Percentiles rank a stretch among this genome's conserved stretches.
phyloP scores from a whole-genome alignment of 768 basidiomycete species.

The Inosperma sp. region DNA sequence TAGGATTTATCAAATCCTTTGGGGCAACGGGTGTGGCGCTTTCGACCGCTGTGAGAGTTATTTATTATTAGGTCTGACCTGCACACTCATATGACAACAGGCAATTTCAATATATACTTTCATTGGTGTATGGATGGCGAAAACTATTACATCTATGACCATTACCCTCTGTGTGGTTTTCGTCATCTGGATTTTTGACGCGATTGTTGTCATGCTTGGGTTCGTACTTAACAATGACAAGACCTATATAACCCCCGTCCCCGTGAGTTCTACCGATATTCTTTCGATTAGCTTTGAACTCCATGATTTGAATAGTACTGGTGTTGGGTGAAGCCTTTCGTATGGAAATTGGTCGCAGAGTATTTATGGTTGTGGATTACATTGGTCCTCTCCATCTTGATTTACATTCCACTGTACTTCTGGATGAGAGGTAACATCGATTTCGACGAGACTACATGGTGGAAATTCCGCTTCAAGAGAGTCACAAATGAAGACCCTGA shows the following conservation, averaged over 20 bases:
- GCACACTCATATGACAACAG: neutral
- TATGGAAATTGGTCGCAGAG: constrained; percentile 19
- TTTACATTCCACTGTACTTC: constrained; percentile 27
- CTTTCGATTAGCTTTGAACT: neutral
- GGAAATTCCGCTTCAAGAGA: constrained; percentile 1
- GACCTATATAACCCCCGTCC: neutral
- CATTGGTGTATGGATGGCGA: constrained; percentile 5
- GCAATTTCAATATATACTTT: constrained; percentile 11
- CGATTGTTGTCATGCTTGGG: neutral
- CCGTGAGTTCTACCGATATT: neutral
- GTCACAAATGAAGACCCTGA: too few species aligned
- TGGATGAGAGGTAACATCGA: constrained; percentile 22
- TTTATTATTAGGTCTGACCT: neutral
- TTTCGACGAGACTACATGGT: constrained; percentile 6
- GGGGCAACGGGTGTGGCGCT: neutral
- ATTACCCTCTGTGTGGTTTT: neutral
- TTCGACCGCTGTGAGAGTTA: neutral
- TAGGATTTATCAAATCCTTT: neutral
- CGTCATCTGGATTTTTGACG: neutral
- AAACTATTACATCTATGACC: neutral
- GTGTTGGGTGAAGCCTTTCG: constrained; percentile 26
- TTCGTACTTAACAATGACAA: neutral
- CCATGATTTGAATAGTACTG: constrained; percentile 19
- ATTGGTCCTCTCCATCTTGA: constrained; percentile 19
- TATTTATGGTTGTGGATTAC: constrained; percentile 30